These are phyloP conservation scores for Posidonia oceanica DNA, from an alignment of 116 monocot genomes.

Conservation along the genomic window DNA sequence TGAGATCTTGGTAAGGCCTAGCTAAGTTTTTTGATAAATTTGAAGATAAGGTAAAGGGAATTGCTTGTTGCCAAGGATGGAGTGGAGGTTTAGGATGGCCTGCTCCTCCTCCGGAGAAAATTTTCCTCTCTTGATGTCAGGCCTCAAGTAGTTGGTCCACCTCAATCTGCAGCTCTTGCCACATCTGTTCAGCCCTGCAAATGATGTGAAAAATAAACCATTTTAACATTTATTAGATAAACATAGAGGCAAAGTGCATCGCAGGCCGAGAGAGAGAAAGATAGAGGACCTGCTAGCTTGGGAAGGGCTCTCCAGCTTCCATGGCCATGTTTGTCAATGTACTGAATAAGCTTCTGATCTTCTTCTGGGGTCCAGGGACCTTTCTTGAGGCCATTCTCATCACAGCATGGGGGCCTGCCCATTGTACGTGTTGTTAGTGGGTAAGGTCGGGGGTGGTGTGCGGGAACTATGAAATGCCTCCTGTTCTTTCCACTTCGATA, in stretches of 20 bases:
- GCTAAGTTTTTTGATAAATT: no score
- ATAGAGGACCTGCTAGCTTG: constrained; percentile 55
- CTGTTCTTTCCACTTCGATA: not conserved
- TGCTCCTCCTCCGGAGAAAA: constrained; percentile 81
- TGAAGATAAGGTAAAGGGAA: not conserved
- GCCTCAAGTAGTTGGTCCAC: constrained; percentile 74
- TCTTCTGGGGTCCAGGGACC: constrained; percentile 95
- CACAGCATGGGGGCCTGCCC: constrained; percentile 88
- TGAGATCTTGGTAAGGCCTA: no score
- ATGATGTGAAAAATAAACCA: not conserved
- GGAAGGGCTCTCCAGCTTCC: constrained; percentile 91
- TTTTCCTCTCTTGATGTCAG: constrained; percentile 91
- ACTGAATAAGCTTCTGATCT: constrained; percentile 84
- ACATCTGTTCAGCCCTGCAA: constrained; percentile 57
- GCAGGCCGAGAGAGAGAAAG: not conserved
- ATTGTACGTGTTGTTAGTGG: constrained; percentile 13
- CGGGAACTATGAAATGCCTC: not conserved
- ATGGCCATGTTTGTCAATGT: constrained; percentile 79
- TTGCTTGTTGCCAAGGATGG: constrained; percentile 83
- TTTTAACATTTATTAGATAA: not conserved
- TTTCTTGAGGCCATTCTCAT: constrained; percentile 78
- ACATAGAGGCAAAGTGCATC: not conserved
- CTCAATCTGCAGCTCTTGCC: constrained; percentile 89
- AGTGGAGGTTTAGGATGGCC: constrained; percentile 83
- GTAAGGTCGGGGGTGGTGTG: not conserved